Conservation (phyloP, 768 basidiomycete genomes). For the Trametes meyenii region DNA sequence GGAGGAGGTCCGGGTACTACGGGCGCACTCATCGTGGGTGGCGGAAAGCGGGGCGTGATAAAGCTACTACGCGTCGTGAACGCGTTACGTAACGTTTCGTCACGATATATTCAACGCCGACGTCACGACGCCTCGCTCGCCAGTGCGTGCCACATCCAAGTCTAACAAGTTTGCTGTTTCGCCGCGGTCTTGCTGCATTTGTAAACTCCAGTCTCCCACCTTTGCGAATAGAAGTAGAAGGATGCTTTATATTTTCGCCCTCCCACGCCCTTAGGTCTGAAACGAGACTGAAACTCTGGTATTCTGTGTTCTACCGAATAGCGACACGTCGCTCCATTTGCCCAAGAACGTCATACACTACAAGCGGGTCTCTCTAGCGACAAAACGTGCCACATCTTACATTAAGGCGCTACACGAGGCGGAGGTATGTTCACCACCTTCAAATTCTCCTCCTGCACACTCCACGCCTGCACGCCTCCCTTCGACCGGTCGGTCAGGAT, state of each 20-base stretch:
- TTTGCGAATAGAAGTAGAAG: too few relatives aligned
- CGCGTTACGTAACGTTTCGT: constrained; percentile 5
- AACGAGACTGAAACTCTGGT: too few relatives aligned
- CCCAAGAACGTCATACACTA: neutral
- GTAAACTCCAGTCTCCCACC: too few relatives aligned
- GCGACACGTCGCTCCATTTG: neutral
- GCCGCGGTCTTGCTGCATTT: too few relatives aligned
- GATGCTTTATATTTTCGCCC: too few relatives aligned
- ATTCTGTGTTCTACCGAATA: neutral
- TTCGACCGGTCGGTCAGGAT: constrained; percentile 16
- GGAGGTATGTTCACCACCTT: constrained; percentile 16
- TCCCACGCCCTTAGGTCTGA: too few relatives aligned
- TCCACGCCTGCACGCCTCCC: constrained; percentile 12
- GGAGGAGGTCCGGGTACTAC: constrained; percentile 16
- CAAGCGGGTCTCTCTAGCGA: neutral
- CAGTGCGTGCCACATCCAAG: neutral
- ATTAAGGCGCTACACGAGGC: neutral
- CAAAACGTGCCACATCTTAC: too few relatives aligned
- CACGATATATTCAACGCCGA: neutral
- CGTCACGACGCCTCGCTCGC: neutral
- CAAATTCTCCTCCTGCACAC: constrained; percentile 22
- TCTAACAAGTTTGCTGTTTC: too few relatives aligned
- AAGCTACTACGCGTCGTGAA: constrained; percentile 5
- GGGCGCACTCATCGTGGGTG: constrained; percentile 24
- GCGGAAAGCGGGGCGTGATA: constrained; percentile 11